A percentile compares a stretch with the other conserved stretches of the same genome.
Evolutionary conservation across 768 basidiomycete genomes (phyloP).

Genomic region (Mycena crocata): DNA sequence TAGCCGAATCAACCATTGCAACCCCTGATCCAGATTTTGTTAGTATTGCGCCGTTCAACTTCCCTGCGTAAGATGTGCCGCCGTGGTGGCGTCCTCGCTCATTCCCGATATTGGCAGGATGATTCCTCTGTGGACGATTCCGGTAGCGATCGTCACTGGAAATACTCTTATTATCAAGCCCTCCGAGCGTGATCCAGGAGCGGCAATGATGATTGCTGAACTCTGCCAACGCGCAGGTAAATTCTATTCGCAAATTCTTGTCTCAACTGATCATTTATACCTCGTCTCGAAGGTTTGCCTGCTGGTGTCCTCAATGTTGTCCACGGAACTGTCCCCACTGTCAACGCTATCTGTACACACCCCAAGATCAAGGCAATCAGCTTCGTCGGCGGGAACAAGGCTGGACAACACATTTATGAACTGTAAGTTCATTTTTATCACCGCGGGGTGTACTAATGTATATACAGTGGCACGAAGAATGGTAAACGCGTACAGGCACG

Average conservation of each 20-base stretch:
- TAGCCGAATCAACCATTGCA: not conserved
- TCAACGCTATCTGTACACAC: slow-evolving; percentile 95
- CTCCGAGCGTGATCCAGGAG: slow-evolving; percentile 96
- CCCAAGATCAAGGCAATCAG: slow-evolving; percentile 93
- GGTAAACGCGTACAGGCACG: slow-evolving; percentile 89
- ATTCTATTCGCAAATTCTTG: slow-evolving; percentile 13
- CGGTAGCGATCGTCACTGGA: slow-evolving; percentile 88
- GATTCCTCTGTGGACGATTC: slow-evolving; percentile 98
- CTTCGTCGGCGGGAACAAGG: slow-evolving; percentile 94
- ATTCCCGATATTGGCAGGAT: slow-evolving; percentile 60
- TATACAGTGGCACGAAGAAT: slow-evolving; percentile 76
- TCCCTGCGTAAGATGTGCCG: slow-evolving; percentile 74
- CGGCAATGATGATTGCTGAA: slow-evolving; percentile 98
- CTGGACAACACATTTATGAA: slow-evolving; percentile 94
- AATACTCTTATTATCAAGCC: slow-evolving; percentile 97
- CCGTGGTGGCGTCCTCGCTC: not conserved
- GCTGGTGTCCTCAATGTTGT: slow-evolving; percentile 91
- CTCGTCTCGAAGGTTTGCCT: slow-evolving; percentile 66
- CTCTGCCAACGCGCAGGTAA: slow-evolving; percentile 87
- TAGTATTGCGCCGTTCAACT: slow-evolving; percentile 90
- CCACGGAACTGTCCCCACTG: slow-evolving; percentile 90
- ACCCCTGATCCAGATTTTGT: not conserved
- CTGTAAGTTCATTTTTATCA: slow-evolving; percentile 54
- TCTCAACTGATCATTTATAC: not conserved
- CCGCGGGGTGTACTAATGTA: slow-evolving; percentile 8